These are phyloP conservation scores for Mycena vulgaris DNA, from an alignment of 768 basidiomycete species.

Conservation along the genomic window DNA sequence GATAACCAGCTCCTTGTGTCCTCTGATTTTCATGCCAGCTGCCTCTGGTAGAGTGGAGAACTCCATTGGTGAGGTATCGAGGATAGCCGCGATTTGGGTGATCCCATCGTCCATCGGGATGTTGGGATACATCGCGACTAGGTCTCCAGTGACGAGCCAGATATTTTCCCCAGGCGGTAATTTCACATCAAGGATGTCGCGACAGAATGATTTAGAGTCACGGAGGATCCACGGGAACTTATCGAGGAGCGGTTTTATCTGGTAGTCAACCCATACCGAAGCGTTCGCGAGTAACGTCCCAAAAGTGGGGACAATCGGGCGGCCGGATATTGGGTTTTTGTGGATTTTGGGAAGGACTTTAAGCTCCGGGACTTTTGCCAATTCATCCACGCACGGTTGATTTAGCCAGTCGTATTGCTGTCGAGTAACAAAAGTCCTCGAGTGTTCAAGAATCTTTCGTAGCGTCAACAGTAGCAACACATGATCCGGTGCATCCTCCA, in stretches of 20 bases:
- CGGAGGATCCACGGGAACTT: background rate
- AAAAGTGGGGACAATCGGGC: background rate
- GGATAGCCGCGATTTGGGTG: background rate
- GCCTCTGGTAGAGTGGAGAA: background rate
- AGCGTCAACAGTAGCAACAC: background rate
- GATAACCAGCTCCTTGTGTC: conserved; percentile 18
- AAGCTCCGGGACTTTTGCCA: background rate
- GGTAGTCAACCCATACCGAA: background rate
- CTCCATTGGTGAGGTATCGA: conserved; percentile 2
- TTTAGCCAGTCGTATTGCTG: background rate
- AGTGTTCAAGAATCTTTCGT: background rate
- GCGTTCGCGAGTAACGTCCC: conserved; percentile 1
- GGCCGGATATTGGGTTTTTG: background rate
- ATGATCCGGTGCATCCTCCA: background rate
- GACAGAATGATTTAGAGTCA: conserved; percentile 6
- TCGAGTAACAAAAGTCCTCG: background rate
- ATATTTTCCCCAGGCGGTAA: too few species aligned
- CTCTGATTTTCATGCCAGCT: background rate
- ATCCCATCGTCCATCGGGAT: conserved; percentile 44
- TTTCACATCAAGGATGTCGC: too few species aligned
- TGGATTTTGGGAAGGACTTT: background rate
- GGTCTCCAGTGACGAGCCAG: too few species aligned
- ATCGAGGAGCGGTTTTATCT: conserved; percentile 2
- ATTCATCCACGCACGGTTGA: background rate
- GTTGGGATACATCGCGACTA: too few species aligned